Percentiles rank a stretch among this genome's conserved stretches.
Conservation (phyloP, 2,329 filamentous ascomycete genomes). For the Hymenoscyphus linearis region DNA sequence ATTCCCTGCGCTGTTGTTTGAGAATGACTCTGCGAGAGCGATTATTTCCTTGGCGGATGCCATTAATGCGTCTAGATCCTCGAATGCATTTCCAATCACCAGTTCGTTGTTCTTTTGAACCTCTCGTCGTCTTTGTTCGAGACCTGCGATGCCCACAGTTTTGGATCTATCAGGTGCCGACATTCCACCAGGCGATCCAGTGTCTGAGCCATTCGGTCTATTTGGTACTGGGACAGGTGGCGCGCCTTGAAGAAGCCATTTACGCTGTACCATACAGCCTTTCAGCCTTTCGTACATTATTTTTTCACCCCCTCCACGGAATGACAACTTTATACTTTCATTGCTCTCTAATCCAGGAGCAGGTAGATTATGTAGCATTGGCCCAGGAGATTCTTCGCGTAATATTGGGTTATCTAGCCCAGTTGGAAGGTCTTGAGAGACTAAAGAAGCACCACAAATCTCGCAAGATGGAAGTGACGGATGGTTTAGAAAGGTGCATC, state of each 20-base stretch:
- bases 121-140: constrained; percentile 80
- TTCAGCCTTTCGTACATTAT: constrained; percentile 88
- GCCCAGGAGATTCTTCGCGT: constrained; percentile 74
- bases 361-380: constrained; percentile 44
- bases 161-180: constrained; percentile 42
- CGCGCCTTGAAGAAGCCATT: constrained; percentile 89
- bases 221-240: constrained; percentile 73
- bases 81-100: constrained; percentile 89
- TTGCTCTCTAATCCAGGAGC: constrained; percentile 47
- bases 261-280: constrained; percentile 80
- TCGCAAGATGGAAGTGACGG: constrained; percentile 82
- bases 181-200: constrained; percentile 33
- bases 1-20: constrained; percentile 52
- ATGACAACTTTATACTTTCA: constrained; percentile 86
- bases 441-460: constrained; percentile 77
- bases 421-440: constrained; percentile 45
- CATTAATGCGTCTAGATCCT: constrained; percentile 95
- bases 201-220: constrained; percentile 33
- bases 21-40: constrained; percentile 83
- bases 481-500: constrained; percentile 93
- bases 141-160: constrained; percentile 81
- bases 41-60: constrained; percentile 95
- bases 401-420: constrained; percentile 37
- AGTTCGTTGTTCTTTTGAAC: constrained; percentile 88
- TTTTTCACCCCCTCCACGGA: constrained; percentile 82